These are phyloP conservation scores for Lycium ferocissimum DNA, from an alignment of 257 asterid species.

Conservation along the genomic window DNA sequence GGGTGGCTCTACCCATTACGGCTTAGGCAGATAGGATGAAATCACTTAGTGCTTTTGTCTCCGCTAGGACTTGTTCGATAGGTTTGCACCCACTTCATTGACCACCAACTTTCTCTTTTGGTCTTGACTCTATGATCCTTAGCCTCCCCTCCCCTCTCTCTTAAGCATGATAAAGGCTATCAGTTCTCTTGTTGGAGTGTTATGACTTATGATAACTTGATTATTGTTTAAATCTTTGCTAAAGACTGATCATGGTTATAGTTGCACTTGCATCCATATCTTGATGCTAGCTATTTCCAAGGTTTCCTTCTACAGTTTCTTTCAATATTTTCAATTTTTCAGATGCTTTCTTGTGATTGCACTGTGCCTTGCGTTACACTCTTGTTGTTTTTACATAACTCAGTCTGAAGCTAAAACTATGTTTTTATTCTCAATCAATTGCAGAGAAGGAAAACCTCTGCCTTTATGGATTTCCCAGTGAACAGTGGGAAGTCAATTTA, in stretches of 20 bases:
- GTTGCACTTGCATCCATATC: neutral
- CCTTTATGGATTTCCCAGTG: conserved; percentile 30
- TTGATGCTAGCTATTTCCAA: neutral
- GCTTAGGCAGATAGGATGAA: neutral
- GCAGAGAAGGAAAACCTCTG: conserved; percentile 28
- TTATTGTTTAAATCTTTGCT: neutral
- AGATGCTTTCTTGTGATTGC: neutral
- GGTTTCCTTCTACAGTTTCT: conserved; percentile 10
- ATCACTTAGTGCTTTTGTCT: neutral
- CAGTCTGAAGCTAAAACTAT: neutral
- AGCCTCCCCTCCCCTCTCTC: neutral
- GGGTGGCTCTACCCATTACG: neutral
- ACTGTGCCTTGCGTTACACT: neutral
- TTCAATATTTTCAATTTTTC: neutral
- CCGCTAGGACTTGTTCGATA: neutral
- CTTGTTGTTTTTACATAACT: neutral
- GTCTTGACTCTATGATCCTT: neutral
- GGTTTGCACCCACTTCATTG: neutral
- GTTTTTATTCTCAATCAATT: neutral
- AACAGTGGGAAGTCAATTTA: conserved; percentile 28
- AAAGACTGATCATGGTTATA: neutral
- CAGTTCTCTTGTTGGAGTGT: neutral
- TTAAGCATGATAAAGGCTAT: neutral
- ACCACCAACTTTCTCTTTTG: neutral
- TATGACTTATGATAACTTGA: neutral